Evolutionary conservation across 257 asterid species (phyloP).

Genomic region (Lithospermum erythrorhizon): DNA sequence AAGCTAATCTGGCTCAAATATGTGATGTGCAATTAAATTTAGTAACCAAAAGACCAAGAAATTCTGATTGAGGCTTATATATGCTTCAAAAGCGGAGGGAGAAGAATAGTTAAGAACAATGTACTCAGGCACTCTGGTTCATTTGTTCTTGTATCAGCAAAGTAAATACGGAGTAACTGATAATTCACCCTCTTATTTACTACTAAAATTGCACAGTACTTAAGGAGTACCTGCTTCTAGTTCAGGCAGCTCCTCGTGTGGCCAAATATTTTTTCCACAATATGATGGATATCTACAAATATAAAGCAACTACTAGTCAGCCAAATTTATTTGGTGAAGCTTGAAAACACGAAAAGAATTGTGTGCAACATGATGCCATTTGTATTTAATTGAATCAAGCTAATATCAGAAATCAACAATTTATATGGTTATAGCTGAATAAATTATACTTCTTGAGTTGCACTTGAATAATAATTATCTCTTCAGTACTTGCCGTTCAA

Average conservation of each 20-base stretch:
- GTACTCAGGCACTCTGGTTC: neutral
- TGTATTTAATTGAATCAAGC: neutral
- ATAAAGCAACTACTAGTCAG: constrained; percentile 10
- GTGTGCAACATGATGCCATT: neutral
- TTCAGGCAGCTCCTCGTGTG: constrained; percentile 59
- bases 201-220: neutral
- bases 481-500: constrained; percentile 39
- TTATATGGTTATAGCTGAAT: neutral
- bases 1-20: too few species aligned
- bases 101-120: too few species aligned
- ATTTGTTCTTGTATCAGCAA: neutral
- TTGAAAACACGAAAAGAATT: too few species aligned
- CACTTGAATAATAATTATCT: neutral
- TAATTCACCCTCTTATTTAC: neutral
- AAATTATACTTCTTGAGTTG: too few species aligned
- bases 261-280: constrained; percentile 86
- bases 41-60: too few species aligned
- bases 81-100: too few species aligned
- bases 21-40: too few species aligned
- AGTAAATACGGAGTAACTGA: neutral
- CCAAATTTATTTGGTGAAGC: neutral
- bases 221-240: constrained; percentile 55
- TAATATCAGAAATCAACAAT: neutral
- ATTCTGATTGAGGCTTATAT: too few species aligned
- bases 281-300: constrained; percentile 71